A percentile compares a stretch with the other conserved stretches of the same genome.
Evolutionary conservation across 1,284 basidiomycete genomes (phyloP).

Genomic region (Sutorius eximius): DNA sequence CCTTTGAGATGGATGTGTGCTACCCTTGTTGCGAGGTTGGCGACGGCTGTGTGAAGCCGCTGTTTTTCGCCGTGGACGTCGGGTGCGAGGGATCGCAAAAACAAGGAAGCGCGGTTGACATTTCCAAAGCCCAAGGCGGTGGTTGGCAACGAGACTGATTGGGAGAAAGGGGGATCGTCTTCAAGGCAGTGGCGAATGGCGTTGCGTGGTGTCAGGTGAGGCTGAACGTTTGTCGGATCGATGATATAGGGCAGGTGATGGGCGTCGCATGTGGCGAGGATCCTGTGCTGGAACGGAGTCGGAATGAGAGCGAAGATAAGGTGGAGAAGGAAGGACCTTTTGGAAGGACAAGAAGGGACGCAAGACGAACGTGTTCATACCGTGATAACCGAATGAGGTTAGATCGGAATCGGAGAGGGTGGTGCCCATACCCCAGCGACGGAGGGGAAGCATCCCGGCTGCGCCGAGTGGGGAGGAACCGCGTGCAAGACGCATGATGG

Average conservation of each 20-base stretch:
- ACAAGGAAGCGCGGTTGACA: slow-evolving; percentile 34
- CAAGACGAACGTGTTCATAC: slow-evolving; percentile 66
- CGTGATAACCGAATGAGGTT: slow-evolving; percentile 48
- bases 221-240: slow-evolving; percentile 73
- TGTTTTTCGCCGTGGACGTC: slow-evolving; percentile 35
- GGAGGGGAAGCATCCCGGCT: slow-evolving; percentile 60
- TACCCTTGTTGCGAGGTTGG: slow-evolving; percentile 34
- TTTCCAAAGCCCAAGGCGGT: slow-evolving; percentile 34
- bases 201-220: slow-evolving; percentile 67
- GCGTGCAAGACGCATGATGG: slow-evolving; percentile 62
- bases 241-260: slow-evolving; percentile 58
- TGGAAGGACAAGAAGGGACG: slow-evolving; percentile 64
- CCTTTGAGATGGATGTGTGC: slow-evolving; percentile 40
- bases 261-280: slow-evolving; percentile 70
- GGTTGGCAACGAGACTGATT: slow-evolving; percentile 23
- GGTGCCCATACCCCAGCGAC: slow-evolving; percentile 76
- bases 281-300: slow-evolving; percentile 53
- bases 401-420: slow-evolving; percentile 33
- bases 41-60: slow-evolving; percentile 39
- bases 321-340: slow-evolving; percentile 51
- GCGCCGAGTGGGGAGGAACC: slow-evolving; percentile 56
- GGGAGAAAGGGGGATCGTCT: slow-evolving; percentile 17
- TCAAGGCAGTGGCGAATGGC: slow-evolving; percentile 53
- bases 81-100: slow-evolving; percentile 28
- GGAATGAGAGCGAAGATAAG: not conserved